Evolutionary conservation across 208 protist species (phyloP).

Genomic region (Naegleria fowleri): DNA sequence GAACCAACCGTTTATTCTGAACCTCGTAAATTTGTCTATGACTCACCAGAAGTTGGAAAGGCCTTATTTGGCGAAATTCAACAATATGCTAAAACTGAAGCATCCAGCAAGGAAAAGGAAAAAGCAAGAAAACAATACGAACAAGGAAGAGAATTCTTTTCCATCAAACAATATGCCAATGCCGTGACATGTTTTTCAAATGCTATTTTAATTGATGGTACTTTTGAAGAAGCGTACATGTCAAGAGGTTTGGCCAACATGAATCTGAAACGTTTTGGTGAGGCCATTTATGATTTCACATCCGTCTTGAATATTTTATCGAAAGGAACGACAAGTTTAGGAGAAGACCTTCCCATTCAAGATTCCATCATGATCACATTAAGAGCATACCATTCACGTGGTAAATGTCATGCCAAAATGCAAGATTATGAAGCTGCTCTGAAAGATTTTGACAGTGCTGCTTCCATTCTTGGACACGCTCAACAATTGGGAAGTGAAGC

Average conservation of each 20-base stretch:
- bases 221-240: not conserved
- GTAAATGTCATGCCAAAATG: not conserved
- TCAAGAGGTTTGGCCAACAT: not conserved
- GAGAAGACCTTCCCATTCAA: not conserved
- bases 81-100: not conserved
- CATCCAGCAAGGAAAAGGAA: not conserved
- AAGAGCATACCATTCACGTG: not conserved
- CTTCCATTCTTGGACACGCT: not conserved
- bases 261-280: not conserved
- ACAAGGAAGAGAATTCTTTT: not conserved
- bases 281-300: slow-evolving; percentile 7
- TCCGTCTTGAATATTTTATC: not conserved
- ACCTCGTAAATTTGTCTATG: not conserved
- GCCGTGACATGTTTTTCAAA: not conserved
- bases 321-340: not conserved
- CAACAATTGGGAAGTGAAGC: not conserved
- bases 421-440: not conserved
- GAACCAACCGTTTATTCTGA: not conserved
- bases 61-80: not conserved
- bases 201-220: not conserved
- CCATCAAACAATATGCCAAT: not conserved
- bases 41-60: not conserved
- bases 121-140: not conserved
- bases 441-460: not conserved
- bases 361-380: not conserved